These are phyloP conservation scores for Pulveroboletus sp. DNA, from an alignment of 768 basidiomycete genomes.

Conservation along the genomic window DNA sequence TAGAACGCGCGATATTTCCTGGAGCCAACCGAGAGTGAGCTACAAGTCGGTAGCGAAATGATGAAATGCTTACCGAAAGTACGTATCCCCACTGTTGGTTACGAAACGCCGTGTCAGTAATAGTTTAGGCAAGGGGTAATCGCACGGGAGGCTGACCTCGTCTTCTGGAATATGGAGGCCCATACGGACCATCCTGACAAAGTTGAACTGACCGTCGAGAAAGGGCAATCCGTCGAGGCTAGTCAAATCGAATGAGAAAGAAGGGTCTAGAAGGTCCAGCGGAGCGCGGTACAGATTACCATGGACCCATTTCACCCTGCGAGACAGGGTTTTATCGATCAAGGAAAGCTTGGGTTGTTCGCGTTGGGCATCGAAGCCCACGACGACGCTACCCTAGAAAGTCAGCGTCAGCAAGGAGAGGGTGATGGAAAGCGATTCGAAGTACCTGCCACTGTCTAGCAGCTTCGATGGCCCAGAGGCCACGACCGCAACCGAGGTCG, in stretches of 20 bases:
- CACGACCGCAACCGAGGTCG: conserved; percentile 70
- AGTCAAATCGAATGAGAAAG: conserved; percentile 7
- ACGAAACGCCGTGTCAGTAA: conserved; percentile 17
- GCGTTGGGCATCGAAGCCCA: conserved; percentile 55
- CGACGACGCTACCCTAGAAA: conserved; percentile 47
- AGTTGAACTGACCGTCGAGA: conserved; percentile 52
- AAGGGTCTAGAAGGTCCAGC: background rate
- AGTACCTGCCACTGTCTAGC: conserved; percentile 63
- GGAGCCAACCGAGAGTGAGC: conserved; percentile 7
- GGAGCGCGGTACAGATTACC: conserved; percentile 54
- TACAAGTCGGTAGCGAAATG: conserved; percentile 12
- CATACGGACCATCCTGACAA: conserved; percentile 59
- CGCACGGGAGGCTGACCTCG: conserved; percentile 41
- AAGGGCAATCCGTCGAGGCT: conserved; percentile 69
- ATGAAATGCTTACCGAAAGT: conserved; percentile 46
- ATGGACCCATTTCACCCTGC: conserved; percentile 60
- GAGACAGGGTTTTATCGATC: conserved; percentile 38
- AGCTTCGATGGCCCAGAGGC: conserved; percentile 68
- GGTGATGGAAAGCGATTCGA: background rate
- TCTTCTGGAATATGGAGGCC: conserved; percentile 71
- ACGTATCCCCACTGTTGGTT: conserved; percentile 56
- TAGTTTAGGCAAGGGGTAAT: background rate
- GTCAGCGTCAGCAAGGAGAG: background rate
- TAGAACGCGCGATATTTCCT: conserved; percentile 70
- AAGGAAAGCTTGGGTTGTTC: conserved; percentile 49